Percentiles rank a stretch among this genome's conserved stretches.
Evolutionary conservation across 768 basidiomycete species (phyloP).

Genomic region (Pleurotus giganteus): DNA sequence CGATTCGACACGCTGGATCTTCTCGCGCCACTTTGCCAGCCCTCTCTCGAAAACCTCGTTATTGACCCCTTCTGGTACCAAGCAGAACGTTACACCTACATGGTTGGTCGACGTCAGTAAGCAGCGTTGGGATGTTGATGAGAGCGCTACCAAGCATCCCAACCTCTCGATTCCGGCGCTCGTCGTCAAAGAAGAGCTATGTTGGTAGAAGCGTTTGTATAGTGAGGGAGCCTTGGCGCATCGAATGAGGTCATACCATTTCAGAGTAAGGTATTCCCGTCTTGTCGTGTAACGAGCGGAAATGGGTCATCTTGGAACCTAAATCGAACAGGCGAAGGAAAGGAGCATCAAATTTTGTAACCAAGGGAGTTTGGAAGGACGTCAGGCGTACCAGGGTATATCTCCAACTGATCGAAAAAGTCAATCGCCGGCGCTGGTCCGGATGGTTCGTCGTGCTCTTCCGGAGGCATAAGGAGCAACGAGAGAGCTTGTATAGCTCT

Average conservation of each 20-base stretch:
- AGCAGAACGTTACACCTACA: slow-evolving; percentile 77
- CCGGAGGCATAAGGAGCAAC: slow-evolving; percentile 52
- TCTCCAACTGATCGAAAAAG: slow-evolving; percentile 71
- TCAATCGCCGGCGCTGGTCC: slow-evolving; percentile 47
- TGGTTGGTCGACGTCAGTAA: slow-evolving; percentile 3
- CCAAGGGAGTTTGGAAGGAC: neutral
- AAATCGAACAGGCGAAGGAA: too few relatives aligned
- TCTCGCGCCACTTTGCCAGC: slow-evolving; percentile 62
- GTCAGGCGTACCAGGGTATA: slow-evolving; percentile 57
- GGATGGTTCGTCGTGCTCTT: slow-evolving; percentile 15
- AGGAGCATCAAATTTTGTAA: too few relatives aligned
- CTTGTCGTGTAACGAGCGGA: slow-evolving; percentile 66
- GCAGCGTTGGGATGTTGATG: neutral
- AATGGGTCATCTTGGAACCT: slow-evolving; percentile 83
- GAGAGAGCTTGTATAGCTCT: slow-evolving; percentile 69
- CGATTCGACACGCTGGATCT: slow-evolving; percentile 3
- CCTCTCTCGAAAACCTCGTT: slow-evolving; percentile 68
- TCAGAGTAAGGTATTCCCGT: slow-evolving; percentile 78
- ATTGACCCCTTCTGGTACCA: slow-evolving; percentile 64
- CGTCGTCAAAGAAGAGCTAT: slow-evolving; percentile 79
- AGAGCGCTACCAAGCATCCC: slow-evolving; percentile 48
- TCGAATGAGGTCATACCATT: slow-evolving; percentile 50
- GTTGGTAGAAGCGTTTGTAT: neutral
- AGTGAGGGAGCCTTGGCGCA: neutral
- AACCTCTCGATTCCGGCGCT: slow-evolving; percentile 60